Evolutionary conservation across 805 yeast species (phyloP).

Genomic region (Wickerhamiella allomyrinae): DNA sequence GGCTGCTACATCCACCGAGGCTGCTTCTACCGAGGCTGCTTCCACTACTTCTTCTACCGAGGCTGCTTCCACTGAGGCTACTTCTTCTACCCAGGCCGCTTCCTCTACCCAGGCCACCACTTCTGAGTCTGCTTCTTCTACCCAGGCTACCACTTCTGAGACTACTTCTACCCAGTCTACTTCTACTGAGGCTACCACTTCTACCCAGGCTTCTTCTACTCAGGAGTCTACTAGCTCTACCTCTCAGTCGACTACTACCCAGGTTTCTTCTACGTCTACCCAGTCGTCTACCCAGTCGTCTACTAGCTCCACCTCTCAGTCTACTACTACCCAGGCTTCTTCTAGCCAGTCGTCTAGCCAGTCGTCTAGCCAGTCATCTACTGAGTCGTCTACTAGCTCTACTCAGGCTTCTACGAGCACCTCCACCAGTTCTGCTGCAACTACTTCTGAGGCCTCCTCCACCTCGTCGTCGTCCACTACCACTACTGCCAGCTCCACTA

Average conservation of each 20-base stretch:
- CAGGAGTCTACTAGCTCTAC: slow-evolving; percentile 21
- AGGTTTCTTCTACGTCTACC: slow-evolving; percentile 15
- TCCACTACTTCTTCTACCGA: not conserved
- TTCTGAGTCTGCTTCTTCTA: slow-evolving; percentile 10
- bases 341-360: not conserved
- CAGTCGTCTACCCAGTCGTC: slow-evolving; percentile 8
- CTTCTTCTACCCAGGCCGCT: too few relatives aligned
- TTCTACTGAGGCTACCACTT: slow-evolving; percentile 10
- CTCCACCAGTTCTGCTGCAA: slow-evolving; percentile 14
- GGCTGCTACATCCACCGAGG: slow-evolving; percentile 7
- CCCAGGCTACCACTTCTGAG: slow-evolving; percentile 10
- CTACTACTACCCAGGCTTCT: slow-evolving; percentile 4
- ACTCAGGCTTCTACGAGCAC: too few relatives aligned
- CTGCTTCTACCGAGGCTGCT: slow-evolving; percentile 4
- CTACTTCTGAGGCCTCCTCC: slow-evolving; percentile 18
- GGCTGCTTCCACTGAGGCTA: too few relatives aligned
- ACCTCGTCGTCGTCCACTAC: slow-evolving; percentile 15
- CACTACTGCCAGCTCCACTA: slow-evolving; percentile 14
- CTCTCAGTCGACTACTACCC: slow-evolving; percentile 15
- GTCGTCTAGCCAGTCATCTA: slow-evolving; percentile 14
- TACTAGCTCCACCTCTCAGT: slow-evolving; percentile 6
- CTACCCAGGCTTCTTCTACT: slow-evolving; percentile 16
- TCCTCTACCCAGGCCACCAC: slow-evolving; percentile 11
- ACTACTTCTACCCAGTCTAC: slow-evolving; percentile 9
- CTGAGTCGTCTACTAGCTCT: too few relatives aligned